Evolutionary conservation across 441 rosid species (phyloP).

Genomic region (Croton setiger): DNA sequence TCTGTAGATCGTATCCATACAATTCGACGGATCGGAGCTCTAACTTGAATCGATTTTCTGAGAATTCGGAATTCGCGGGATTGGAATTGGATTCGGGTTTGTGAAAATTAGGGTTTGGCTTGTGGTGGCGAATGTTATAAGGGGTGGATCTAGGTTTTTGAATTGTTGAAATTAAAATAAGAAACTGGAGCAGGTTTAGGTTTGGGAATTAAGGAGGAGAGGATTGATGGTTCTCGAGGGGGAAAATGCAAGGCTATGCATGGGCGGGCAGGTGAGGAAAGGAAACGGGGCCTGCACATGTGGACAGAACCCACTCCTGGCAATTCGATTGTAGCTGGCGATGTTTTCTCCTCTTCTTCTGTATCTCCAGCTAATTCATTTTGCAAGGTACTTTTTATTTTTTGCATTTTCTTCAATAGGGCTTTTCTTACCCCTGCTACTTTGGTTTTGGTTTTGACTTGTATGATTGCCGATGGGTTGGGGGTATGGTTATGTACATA

Average conservation of each 20-base stretch:
- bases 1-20: slow-evolving; percentile 15
- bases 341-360: slow-evolving; percentile 40
- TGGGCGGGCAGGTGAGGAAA: slow-evolving; percentile 52
- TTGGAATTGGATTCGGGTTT: slow-evolving; percentile 3
- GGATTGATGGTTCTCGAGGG: slow-evolving; percentile 54
- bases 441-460: background rate
- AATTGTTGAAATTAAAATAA: slow-evolving; percentile 1
- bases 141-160: slow-evolving; percentile 21
- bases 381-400: slow-evolving; percentile 44
- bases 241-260: slow-evolving; percentile 75
- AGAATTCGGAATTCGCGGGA: background rate
- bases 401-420: background rate
- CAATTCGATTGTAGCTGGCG: slow-evolving; percentile 45
- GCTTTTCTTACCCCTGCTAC: background rate
- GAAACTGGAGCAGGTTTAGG: slow-evolving; percentile 10
- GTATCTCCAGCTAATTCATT: slow-evolving; percentile 47
- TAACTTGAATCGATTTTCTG: slow-evolving; percentile 11
- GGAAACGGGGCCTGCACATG: slow-evolving; percentile 66
- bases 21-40: slow-evolving; percentile 11
- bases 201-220: slow-evolving; percentile 17
- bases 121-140: background rate
- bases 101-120: slow-evolving; percentile 20
- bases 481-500: background rate
- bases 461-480: background rate
- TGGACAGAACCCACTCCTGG: slow-evolving; percentile 57